Evolutionary conservation across 2,329 filamentous ascomycete genomes (phyloP).

Genomic region (Thielaviopsis punctulata): DNA sequence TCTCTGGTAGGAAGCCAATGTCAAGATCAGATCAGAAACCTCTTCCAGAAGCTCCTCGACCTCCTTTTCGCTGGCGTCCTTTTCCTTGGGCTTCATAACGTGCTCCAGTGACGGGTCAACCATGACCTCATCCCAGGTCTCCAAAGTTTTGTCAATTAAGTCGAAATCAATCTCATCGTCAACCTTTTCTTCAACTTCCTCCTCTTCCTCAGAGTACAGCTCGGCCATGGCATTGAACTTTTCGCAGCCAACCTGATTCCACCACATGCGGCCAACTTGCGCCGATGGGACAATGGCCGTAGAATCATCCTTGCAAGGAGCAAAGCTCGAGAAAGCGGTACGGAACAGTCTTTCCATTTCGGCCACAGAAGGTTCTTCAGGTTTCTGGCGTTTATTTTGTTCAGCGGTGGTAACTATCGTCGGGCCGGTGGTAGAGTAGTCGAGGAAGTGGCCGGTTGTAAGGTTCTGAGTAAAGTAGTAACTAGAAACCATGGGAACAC

Average conservation of each 20-base stretch:
- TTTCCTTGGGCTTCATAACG: conserved; percentile 31
- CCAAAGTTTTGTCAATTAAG: conserved; percentile 34
- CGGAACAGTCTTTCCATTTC: conserved; percentile 62
- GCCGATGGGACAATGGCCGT: conserved; percentile 52
- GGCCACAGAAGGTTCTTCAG: conserved; percentile 42
- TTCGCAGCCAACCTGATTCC: conserved; percentile 52
- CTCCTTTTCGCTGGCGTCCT: conserved; percentile 47
- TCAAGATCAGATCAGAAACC: conserved; percentile 60
- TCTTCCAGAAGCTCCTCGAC: conserved; percentile 54
- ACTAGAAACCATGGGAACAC: conserved; percentile 33
- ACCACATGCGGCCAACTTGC: conserved; percentile 55
- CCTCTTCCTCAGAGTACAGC: conserved; percentile 26
- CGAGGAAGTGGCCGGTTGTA: conserved; percentile 50
- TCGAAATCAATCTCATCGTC: conserved; percentile 31
- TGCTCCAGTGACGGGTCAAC: conserved; percentile 42
- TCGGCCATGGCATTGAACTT: conserved; percentile 49
- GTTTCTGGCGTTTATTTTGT: conserved; percentile 40
- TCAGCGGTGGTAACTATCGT: conserved; percentile 29
- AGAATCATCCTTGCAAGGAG: conserved; percentile 57
- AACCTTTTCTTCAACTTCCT: conserved; percentile 22
- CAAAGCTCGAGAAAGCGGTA: conserved; percentile 64
- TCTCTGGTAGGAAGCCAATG: conserved; percentile 59
- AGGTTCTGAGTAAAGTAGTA: conserved; percentile 52
- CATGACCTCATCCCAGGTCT: conserved; percentile 38
- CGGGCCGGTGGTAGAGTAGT: conserved; percentile 39